Evolutionary conservation across 164 flowering plant genomes (phyloP), one percentile per base, ranked within the genome.

Genomic region (Liriodendron chinense): DNA sequence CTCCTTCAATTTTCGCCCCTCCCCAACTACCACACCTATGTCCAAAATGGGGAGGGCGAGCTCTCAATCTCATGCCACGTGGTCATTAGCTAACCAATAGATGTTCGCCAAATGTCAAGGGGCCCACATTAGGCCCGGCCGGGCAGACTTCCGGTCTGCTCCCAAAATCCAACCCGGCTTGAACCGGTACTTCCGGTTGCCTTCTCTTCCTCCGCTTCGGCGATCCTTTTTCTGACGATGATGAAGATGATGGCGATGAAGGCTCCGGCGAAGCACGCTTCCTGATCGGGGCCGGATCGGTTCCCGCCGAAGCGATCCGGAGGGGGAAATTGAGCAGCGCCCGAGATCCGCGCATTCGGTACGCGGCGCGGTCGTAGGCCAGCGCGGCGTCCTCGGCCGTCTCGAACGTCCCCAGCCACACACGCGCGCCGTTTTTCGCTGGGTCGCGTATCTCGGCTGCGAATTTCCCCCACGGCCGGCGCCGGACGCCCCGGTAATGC

Each of bases 381-480:
- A 81, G 28, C 0, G 87, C 87, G 3, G 87, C 87, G 50, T 81
- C 87, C 78, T 85, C 87, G 9, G 85, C 87, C 13, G 87, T 85
- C 63, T 83, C 83, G 59, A 79, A 85, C 9, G 87, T 85, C 18
- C 87, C 87, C 24, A 85, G 83, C 87, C 87, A 85, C 61, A 85
- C 87, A 24, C 87, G 56, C 1, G 87, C 87, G 18, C 87, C 87
- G 76, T 82, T 85, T 80, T 80, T 85, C 22, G 87, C 85, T 56
- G 87, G 87, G 69, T 83, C 87, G 6, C 85, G 74, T 8, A 85
- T 85, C 79, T 85, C 87, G 14, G 87, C 81, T 13, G 85, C 87
- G 63, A 73, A 85, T 43, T 83, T 85, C 28, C 87, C 87, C 87
- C 87, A 83, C 68, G 86, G 87, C 69, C 87, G 59, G 43, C 81